These are phyloP conservation scores for Circinella minor DNA, from an alignment of 371 early-diverging fungal genomes.

Conservation along the genomic window DNA sequence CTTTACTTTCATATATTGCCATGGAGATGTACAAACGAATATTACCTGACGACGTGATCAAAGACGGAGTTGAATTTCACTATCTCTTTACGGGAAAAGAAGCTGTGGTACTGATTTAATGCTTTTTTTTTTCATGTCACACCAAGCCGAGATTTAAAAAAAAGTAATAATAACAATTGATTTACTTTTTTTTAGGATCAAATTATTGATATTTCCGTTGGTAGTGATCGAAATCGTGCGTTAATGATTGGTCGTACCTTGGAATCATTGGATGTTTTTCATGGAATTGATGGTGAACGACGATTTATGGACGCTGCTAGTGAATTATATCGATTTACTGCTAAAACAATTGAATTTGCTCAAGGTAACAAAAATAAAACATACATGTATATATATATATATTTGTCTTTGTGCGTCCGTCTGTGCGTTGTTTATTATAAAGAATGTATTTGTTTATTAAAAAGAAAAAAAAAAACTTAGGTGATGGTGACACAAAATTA, in stretches of 20 bases:
- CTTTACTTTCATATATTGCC: constrained; percentile 80
- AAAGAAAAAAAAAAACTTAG: neutral
- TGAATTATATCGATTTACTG: constrained; percentile 80
- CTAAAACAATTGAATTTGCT: constrained; percentile 30
- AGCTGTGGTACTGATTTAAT: constrained; percentile 67
- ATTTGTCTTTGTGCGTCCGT: too few species aligned
- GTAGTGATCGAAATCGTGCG: constrained; percentile 74
- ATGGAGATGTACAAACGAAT: constrained; percentile 61
- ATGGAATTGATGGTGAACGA: constrained; percentile 83
- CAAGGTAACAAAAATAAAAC: neutral
- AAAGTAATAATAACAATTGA: neutral
- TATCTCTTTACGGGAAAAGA: constrained; percentile 81
- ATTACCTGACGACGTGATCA: constrained; percentile 53
- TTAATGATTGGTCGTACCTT: constrained; percentile 82
- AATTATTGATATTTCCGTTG: constrained; percentile 60
- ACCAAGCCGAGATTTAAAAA: neutral
- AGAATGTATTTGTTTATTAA: neutral
- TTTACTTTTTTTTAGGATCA: constrained; percentile 44
- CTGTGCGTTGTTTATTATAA: too few species aligned
- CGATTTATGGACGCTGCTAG: constrained; percentile 75
- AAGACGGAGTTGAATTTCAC: constrained; percentile 79
- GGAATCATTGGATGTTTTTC: constrained; percentile 82
- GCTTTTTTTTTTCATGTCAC: neutral
- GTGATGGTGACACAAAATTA: constrained; percentile 9
- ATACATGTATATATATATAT: neutral